Evolutionary conservation across 2,329 filamentous ascomycete genomes (phyloP).

Genomic region (Thyridium curvatum): DNA sequence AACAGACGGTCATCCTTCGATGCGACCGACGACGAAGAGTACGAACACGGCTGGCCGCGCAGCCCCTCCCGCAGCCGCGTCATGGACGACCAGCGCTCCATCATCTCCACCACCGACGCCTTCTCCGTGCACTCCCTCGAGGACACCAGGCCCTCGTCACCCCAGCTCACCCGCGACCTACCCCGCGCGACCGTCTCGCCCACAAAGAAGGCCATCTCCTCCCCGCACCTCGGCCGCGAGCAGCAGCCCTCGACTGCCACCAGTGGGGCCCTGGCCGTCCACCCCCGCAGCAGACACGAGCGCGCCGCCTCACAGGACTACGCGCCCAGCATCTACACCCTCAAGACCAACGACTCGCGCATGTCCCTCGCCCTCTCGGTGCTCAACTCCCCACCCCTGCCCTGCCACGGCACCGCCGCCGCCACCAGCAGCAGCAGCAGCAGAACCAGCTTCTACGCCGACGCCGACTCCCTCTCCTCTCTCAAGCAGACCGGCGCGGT

Average conservation of each 20-base stretch:
- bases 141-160: slow-evolving; percentile 37
- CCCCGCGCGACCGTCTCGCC: slow-evolving; percentile 19
- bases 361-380: slow-evolving; percentile 45
- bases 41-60: slow-evolving; percentile 14
- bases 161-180: slow-evolving; percentile 17
- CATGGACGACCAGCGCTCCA: slow-evolving; percentile 35
- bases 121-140: slow-evolving; percentile 44
- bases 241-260: slow-evolving; percentile 2
- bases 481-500: slow-evolving; percentile 47
- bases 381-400: slow-evolving; percentile 39
- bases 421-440: not conserved
- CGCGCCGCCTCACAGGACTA: slow-evolving; percentile 26
- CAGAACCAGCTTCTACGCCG: slow-evolving; percentile 39
- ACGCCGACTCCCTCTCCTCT: slow-evolving; percentile 39
- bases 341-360: slow-evolving; percentile 50
- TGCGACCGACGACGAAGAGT: slow-evolving; percentile 20
- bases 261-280: slow-evolving; percentile 4
- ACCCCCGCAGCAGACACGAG: slow-evolving; percentile 15
- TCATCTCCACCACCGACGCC: slow-evolving; percentile 50
- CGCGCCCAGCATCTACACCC: slow-evolving; percentile 53
- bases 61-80: slow-evolving; percentile 3
- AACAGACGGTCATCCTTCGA: slow-evolving; percentile 22
- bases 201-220: slow-evolving; percentile 20
- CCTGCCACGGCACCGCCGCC: not conserved
- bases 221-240: not conserved